Percentiles rank a stretch among this genome's conserved stretches.
These are phyloP conservation scores for Apocynum venetum DNA, from an alignment of 257 asterid species.

Conservation along the genomic window DNA sequence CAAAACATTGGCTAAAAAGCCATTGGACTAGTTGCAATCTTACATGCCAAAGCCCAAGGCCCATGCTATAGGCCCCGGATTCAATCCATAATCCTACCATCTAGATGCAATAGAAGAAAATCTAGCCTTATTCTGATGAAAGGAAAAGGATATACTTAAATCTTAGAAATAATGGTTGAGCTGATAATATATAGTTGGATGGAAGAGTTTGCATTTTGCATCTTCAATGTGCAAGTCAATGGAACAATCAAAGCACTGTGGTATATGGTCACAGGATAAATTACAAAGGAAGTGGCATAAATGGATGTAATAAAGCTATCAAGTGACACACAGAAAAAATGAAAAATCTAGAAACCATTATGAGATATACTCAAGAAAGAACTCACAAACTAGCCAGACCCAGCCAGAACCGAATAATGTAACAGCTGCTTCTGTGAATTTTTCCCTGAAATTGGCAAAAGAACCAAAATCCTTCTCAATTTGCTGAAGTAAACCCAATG, in stretches of 20 bases:
- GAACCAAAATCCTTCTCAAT: slow-evolving; percentile 91
- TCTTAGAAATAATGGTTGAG: background rate
- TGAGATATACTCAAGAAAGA: slow-evolving; percentile 6
- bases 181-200: background rate
- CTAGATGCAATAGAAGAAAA: background rate
- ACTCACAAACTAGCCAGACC: slow-evolving; percentile 97
- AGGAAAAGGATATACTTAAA: background rate
- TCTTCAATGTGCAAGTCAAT: too few species aligned
- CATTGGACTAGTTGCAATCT: background rate
- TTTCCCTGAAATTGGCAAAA: slow-evolving; percentile 62
- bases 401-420: slow-evolving; percentile 86
- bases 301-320: background rate
- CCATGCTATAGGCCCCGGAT: background rate
- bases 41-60: background rate
- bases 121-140: background rate
- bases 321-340: background rate
- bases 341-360: background rate
- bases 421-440: slow-evolving; percentile 61
- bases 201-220: too few species aligned
- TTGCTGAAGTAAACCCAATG: slow-evolving; percentile 66
- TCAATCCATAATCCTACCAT: background rate
- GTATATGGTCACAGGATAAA: background rate
- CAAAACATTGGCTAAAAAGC: background rate
- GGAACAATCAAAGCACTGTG: background rate
- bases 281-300: background rate